Percentiles rank a stretch among this genome's conserved stretches.
Conservation (phyloP, 495 filamentous ascomycete genomes). For the Trichoderma asperelloides region DNA sequence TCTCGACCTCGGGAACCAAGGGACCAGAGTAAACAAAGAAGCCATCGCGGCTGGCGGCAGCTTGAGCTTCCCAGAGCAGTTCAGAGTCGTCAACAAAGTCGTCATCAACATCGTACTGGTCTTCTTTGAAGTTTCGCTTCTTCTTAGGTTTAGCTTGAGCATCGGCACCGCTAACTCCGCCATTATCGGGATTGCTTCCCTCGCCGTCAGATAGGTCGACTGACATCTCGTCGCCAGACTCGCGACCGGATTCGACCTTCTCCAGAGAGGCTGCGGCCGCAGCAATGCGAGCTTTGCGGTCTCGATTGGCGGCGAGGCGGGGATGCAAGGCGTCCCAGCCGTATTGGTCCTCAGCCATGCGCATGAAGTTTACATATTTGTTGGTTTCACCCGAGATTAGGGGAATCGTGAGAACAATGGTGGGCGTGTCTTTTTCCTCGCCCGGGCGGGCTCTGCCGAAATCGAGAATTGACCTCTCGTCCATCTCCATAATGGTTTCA, state of each 20-base stretch:
- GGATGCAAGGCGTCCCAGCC: slow-evolving; percentile 92
- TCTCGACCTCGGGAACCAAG: slow-evolving; percentile 77
- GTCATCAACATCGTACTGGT: slow-evolving; percentile 93
- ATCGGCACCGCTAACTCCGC: slow-evolving; percentile 51
- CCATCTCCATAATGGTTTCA: slow-evolving; percentile 22
- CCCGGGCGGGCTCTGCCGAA: slow-evolving; percentile 40
- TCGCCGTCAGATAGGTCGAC: slow-evolving; percentile 57
- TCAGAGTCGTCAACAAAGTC: slow-evolving; percentile 98
- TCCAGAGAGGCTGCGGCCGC: slow-evolving; percentile 77
- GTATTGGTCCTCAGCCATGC: slow-evolving; percentile 84
- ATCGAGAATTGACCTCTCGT: slow-evolving; percentile 41
- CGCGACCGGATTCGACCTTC: slow-evolving; percentile 60
- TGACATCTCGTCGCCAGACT: slow-evolving; percentile 68
- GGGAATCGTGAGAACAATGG: slow-evolving; percentile 75
- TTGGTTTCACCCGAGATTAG: slow-evolving; percentile 64
- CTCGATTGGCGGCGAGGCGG: slow-evolving; percentile 73
- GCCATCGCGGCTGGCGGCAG: slow-evolving; percentile 84
- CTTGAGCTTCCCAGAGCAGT: slow-evolving; percentile 90
- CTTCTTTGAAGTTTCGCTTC: slow-evolving; percentile 79
- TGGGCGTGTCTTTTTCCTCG: slow-evolving; percentile 52
- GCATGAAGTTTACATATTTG: slow-evolving; percentile 91
- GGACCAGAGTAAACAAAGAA: slow-evolving; percentile 87
- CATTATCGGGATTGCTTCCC: slow-evolving; percentile 64
- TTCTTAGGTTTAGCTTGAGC: slow-evolving; percentile 54
- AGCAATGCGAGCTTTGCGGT: slow-evolving; percentile 69